Percentiles rank a stretch among this genome's conserved stretches.
Conservation (phyloP, 139 green algal genomes). For the Spirogloea muscicola region DNA sequence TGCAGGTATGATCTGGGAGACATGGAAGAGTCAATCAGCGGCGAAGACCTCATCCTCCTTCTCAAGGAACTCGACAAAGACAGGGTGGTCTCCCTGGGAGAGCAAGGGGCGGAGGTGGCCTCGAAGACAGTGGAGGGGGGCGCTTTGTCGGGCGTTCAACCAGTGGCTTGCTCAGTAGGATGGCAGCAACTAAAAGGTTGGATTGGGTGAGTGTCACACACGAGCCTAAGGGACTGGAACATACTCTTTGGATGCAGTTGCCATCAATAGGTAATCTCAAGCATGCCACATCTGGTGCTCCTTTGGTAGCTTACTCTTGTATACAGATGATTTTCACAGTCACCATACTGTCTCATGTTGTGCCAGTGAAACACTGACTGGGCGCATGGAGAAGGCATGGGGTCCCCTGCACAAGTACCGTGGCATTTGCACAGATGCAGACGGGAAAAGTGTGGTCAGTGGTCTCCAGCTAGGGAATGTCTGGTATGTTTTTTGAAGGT, state of each 20-base stretch:
- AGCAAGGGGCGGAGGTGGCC: constrained; percentile 12
- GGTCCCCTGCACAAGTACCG: constrained; percentile 71
- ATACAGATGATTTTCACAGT: background rate
- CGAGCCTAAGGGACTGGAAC: too few species aligned
- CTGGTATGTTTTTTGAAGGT: too few species aligned
- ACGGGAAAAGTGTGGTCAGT: constrained; percentile 44
- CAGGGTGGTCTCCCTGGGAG: constrained; percentile 54
- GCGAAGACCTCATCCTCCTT: constrained; percentile 56
- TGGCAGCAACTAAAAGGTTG: constrained; percentile 19
- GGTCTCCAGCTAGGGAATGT: constrained; percentile 85
- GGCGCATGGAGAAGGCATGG: constrained; percentile 83
- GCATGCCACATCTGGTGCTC: too few species aligned
- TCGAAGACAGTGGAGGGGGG: background rate
- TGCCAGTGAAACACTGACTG: constrained; percentile 35
- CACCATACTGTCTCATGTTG: background rate
- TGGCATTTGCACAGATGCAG: constrained; percentile 56
- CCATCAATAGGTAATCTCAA: too few species aligned
- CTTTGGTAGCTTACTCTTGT: too few species aligned
- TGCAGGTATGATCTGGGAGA: constrained; percentile 81
- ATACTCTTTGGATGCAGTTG: too few species aligned
- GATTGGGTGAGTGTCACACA: constrained; percentile 39
- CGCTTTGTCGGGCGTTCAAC: background rate
- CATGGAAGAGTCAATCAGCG: constrained; percentile 54
- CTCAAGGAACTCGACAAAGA: constrained; percentile 65
- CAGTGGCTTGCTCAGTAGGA: constrained; percentile 22